Conservation (phyloP, 31 red algal species). For the Endocladia muricata region DNA sequence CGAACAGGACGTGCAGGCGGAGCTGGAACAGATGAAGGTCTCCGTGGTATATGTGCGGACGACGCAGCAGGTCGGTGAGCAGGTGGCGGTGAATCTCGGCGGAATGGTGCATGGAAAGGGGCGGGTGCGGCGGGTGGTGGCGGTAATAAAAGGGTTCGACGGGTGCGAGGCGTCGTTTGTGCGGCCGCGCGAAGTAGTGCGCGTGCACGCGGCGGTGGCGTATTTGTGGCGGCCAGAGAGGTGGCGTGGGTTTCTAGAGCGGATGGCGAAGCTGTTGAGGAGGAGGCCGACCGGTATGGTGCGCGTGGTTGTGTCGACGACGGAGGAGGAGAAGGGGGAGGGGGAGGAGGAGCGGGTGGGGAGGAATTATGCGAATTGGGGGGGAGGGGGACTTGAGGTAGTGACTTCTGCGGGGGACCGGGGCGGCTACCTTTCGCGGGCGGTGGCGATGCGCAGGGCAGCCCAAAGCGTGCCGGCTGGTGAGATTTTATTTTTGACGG, state of each 20-base stretch:
- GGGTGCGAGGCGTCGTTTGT: conserved; percentile 43
- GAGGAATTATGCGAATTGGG: conserved; percentile 17
- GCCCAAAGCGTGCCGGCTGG: conserved; percentile 43
- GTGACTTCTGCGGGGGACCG: conserved; percentile 38
- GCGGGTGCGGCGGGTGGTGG: conserved; percentile 15
- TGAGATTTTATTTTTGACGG: conserved; percentile 67
- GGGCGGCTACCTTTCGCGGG: conserved; percentile 57
- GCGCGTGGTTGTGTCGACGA: conserved; percentile 40
- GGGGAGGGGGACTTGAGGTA: conserved; percentile 14
- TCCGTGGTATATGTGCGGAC: conserved; percentile 50
- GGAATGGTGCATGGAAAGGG: not conserved
- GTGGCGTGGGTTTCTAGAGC: conserved; percentile 47
- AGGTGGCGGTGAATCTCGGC: conserved; percentile 45
- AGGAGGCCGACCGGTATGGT: conserved; percentile 21
- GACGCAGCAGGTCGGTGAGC: conserved; percentile 33
- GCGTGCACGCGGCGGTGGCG: conserved; percentile 44
- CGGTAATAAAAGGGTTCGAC: conserved; percentile 39
- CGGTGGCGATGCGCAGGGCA: conserved; percentile 58
- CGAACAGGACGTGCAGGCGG: conserved; percentile 25
- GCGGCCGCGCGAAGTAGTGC: conserved; percentile 33
- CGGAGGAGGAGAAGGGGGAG: conserved; percentile 28
- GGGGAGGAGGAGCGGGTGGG: conserved; percentile 15
- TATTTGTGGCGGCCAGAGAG: conserved; percentile 52
- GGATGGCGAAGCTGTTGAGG: conserved; percentile 30
- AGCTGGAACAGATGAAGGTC: conserved; percentile 15